Evolutionary conservation across 2,329 filamentous ascomycete genomes (phyloP).

Genomic region (Fusarium sp.): DNA sequence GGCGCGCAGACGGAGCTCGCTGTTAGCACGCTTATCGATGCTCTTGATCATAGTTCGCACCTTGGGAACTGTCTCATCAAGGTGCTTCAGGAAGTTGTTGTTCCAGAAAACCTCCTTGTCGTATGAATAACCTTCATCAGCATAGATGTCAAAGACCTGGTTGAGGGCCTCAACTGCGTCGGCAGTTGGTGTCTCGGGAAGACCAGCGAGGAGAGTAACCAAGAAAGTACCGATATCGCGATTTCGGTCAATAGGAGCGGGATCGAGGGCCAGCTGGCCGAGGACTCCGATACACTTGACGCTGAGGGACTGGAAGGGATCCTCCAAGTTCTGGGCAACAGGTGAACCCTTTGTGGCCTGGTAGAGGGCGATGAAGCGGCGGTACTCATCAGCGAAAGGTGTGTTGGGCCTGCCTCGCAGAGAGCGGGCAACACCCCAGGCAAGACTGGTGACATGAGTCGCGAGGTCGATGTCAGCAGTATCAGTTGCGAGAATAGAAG

Average conservation of each 20-base stretch:
- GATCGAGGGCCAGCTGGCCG: conserved; percentile 69
- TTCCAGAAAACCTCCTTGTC: conserved; percentile 74
- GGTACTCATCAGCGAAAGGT: conserved; percentile 64
- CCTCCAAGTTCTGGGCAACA: conserved; percentile 49
- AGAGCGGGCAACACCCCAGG: conserved; percentile 71
- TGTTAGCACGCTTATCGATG: conserved; percentile 67
- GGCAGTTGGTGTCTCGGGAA: conserved; percentile 64
- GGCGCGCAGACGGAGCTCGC: conserved; percentile 67
- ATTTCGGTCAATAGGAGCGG: conserved; percentile 64
- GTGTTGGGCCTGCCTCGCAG: conserved; percentile 60
- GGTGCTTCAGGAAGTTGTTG: conserved; percentile 66
- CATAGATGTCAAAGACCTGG: conserved; percentile 75
- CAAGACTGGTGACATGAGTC: conserved; percentile 71
- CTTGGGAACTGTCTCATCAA: conserved; percentile 66
- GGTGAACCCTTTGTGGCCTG: conserved; percentile 61
- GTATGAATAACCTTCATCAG: conserved; percentile 66
- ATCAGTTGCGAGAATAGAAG: conserved; percentile 67
- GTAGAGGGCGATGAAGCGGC: conserved; percentile 73
- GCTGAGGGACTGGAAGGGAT: conserved; percentile 70
- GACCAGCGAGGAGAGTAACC: conserved; percentile 61
- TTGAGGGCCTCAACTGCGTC: conserved; percentile 73
- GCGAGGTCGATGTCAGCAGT: conserved; percentile 71
- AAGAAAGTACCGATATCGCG: conserved; percentile 73
- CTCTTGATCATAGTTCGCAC: conserved; percentile 66
- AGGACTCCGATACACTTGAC: conserved; percentile 75